phyloP scores from a whole-genome alignment of 2,329 filamentous ascomycete species.

The Trichophyton schoenleinii region DNA sequence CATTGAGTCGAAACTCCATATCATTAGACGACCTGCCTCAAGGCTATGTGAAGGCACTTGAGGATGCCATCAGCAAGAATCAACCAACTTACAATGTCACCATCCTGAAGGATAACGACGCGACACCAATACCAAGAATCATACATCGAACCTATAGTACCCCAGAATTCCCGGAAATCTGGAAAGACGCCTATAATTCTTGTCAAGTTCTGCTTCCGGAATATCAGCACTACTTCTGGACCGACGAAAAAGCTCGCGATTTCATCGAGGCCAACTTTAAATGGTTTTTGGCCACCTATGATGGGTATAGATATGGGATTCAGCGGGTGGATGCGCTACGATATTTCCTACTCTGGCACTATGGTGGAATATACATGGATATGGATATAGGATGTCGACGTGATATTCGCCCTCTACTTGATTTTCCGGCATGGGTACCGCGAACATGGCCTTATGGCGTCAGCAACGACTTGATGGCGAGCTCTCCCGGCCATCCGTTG shows the following conservation, averaged over 20 bases:
- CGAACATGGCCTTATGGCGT: constrained; percentile 10
- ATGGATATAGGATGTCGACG: constrained; percentile 13
- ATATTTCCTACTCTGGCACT: constrained; percentile 18
- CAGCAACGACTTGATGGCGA: constrained; percentile 13
- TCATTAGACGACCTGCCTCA: neutral
- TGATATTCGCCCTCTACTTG: neutral
- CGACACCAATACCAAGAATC: constrained; percentile 2
- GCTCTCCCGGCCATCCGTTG: constrained; percentile 8
- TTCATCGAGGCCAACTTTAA: constrained; percentile 15
- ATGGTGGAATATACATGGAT: constrained; percentile 19
- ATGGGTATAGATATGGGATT: constrained; percentile 15
- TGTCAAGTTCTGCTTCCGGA: neutral
- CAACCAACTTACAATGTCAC: neutral
- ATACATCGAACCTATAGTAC: constrained; percentile 5
- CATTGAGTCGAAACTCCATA: neutral
- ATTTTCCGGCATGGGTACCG: neutral
- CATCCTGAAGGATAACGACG: neutral
- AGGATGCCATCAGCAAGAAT: neutral
- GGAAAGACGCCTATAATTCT: constrained; percentile 1
- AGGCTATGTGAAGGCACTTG: neutral
- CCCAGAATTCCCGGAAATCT: neutral
- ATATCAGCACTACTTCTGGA: constrained; percentile 15
- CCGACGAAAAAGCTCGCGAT: constrained; percentile 13
- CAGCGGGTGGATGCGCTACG: constrained; percentile 18
- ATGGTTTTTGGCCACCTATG: constrained; percentile 18